Evolutionary conservation across 176 grass and related monocot species (phyloP).

Genomic region (barley (Hordeum vulgare)): DNA sequence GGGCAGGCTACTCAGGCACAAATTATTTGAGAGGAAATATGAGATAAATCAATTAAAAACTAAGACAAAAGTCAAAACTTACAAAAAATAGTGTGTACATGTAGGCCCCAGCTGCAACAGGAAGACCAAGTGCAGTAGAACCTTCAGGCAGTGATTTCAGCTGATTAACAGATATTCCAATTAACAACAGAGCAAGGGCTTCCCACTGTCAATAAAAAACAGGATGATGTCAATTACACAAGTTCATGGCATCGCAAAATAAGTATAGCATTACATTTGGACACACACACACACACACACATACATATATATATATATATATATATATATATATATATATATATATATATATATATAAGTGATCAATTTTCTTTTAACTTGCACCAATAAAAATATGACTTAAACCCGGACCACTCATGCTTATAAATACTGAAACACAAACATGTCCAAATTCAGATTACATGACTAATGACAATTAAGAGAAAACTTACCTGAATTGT

Average conservation of each 20-base stretch:
- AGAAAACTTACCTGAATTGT: conserved; percentile 67
- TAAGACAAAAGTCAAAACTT: conserved; percentile 33
- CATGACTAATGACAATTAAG: neutral
- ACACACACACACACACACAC: too few relatives aligned
- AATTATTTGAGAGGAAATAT: neutral
- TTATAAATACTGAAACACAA: conserved; percentile 4
- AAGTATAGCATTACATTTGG: neutral
- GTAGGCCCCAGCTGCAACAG: conserved; percentile 84
- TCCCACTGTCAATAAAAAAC: conserved; percentile 65
- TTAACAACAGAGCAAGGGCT: conserved; percentile 91
- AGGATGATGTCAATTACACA: conserved; percentile 21
- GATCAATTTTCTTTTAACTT: neutral
- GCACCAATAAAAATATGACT: neutral
- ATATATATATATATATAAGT: neutral
- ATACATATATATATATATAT: neutral
- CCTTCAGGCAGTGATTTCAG: conserved; percentile 85
- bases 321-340: neutral
- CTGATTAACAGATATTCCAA: conserved; percentile 97
- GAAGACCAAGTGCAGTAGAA: conserved; percentile 69
- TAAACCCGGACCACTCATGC: neutral
- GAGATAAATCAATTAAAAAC: neutral
- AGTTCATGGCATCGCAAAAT: neutral
- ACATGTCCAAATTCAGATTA: neutral
- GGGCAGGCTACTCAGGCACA: neutral
- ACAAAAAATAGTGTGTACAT: conserved; percentile 90